Base-by-base conservation (phyloP, 805 yeast genomes). In the Isabelozyma rhagii region DNA sequence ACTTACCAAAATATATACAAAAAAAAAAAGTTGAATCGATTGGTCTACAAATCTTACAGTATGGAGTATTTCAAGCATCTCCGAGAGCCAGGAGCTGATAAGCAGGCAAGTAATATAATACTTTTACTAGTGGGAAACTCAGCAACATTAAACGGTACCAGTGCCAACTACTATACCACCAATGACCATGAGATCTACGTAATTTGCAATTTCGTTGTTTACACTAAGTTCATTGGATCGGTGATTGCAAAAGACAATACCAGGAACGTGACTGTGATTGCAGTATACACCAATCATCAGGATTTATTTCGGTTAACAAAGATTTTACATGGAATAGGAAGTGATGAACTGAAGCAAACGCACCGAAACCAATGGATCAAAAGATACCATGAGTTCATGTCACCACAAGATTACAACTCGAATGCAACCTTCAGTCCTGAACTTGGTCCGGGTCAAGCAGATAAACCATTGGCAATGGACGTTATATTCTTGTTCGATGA, bases 361-460 rank as follows among this genome's bases (percentile, higher is more conserved):
- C 50, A 50, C 43, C 50, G 50, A 21, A 41, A 43, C 13, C 44
- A 45, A 13, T 51, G 53, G 48, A 29, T 43, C 15, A 39, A 40
- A 9, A 29, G 49, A 15, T 46, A 49, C 44, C 29, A 29, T 18
- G 39, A 44, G 8, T 50, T 45, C 21, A 41, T 51, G 39, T 45
- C 18, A 42, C 46, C 15, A 18, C 38, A n/a, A 14, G 48, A 29
- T 36, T 27, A 36, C 34, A 49, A n/a, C 15, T 29, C 2, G 47
- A 34, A 36, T n/a, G 28, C 29, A 7, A 28, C 36, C 10, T n/a
- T 41, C 8, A 41, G 40, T 5, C 51, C 51, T 27, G 43, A 31
- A 6, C 42, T 61, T 17, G 52, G 55, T 1, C 44, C 41, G 4
- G 71, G 70, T 5, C 63, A 60, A 39, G 57, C 60, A 43, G 68